phyloP scores from a whole-genome alignment of 2,329 filamentous ascomycete species.

The Balansia obtecta region DNA sequence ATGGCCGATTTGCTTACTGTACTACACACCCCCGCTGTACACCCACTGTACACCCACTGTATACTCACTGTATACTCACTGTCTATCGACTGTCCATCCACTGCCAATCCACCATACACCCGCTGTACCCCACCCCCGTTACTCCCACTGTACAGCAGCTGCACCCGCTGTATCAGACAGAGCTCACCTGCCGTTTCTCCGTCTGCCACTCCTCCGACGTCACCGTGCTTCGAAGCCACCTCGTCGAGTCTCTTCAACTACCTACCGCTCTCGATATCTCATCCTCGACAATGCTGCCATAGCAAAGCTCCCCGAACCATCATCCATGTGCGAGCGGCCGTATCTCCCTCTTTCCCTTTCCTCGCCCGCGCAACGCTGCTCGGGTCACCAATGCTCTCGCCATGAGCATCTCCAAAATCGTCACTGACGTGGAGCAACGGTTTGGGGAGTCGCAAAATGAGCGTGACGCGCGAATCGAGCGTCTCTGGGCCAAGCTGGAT shows the following conservation, averaged over 20 bases:
- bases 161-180: background rate
- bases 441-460: constrained; percentile 65
- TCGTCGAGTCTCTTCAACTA: constrained; percentile 1
- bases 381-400: constrained; percentile 16
- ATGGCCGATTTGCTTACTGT: no score
- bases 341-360: constrained; percentile 1
- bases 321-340: constrained; percentile 8
- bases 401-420: constrained; percentile 34
- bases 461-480: constrained; percentile 69
- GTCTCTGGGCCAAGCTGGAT: constrained; percentile 76
- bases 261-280: background rate
- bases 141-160: no score
- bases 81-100: no score
- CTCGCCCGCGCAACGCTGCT: constrained; percentile 16
- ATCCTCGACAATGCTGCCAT: constrained; percentile 9
- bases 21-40: no score
- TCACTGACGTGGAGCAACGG: constrained; percentile 45
- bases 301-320: background rate
- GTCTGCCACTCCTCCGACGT: constrained; percentile 4
- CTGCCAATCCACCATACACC: no score
- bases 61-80: no score
- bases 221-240: constrained; percentile 4
- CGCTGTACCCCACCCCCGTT: no score
- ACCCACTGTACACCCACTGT: no score
- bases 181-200: background rate